These are phyloP conservation scores for Trametes villosa DNA, from an alignment of 768 basidiomycete genomes.

Conservation along the genomic window DNA sequence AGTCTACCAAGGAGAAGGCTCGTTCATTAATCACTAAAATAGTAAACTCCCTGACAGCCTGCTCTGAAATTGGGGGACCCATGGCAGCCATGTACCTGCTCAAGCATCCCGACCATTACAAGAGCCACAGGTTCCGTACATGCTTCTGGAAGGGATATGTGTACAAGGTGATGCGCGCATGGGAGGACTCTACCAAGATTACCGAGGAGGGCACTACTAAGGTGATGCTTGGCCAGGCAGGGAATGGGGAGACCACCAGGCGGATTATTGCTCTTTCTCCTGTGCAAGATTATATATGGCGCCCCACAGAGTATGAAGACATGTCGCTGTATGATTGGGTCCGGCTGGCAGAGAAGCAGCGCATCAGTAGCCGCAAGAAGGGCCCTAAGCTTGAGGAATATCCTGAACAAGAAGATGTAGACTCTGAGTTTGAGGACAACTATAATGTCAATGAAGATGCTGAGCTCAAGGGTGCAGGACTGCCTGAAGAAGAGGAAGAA, in stretches of 20 bases:
- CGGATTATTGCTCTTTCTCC: slow-evolving; percentile 11
- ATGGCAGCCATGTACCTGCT: slow-evolving; percentile 20
- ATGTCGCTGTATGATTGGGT: not conserved
- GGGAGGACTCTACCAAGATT: too few species aligned
- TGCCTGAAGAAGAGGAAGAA: not conserved
- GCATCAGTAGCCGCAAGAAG: not conserved
- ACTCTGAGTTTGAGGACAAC: not conserved
- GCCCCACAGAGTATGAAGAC: too few species aligned
- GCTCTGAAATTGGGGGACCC: too few species aligned
- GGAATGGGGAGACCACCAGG: not conserved
- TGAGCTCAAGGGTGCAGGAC: not conserved
- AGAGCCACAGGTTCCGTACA: slow-evolving; percentile 11
- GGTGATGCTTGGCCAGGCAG: slow-evolving; percentile 6
- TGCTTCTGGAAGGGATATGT: slow-evolving; percentile 18
- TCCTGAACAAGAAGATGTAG: not conserved
- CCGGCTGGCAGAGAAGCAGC: not conserved
- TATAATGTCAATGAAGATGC: not conserved
- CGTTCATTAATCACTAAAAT: slow-evolving; percentile 3
- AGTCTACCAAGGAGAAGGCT: not conserved
- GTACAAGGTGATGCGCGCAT: too few species aligned
- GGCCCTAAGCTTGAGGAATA: not conserved
- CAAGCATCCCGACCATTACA: slow-evolving; percentile 25
- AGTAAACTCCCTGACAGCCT: too few species aligned
- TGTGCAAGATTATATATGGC: too few species aligned
- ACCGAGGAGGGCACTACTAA: not conserved